A percentile compares a stretch with the other conserved stretches of the same genome.
These are phyloP conservation scores for Hanseniaspora guilliermondii DNA, from an alignment of 805 yeast species.

Conservation along the genomic window DNA sequence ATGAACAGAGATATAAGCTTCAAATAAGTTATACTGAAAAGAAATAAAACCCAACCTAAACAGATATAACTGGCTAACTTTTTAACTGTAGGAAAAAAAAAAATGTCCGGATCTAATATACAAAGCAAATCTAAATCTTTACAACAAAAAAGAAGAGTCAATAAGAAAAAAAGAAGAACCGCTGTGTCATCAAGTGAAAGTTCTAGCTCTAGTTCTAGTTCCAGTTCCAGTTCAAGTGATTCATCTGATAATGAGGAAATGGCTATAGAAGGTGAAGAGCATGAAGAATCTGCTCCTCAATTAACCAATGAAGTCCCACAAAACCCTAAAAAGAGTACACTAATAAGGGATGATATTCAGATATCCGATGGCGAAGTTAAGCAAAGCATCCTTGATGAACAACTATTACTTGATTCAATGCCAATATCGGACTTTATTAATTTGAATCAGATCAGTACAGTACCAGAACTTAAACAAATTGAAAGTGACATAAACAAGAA, in stretches of 20 bases:
- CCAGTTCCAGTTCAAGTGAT: slow-evolving; percentile 32
- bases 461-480: slow-evolving; percentile 1
- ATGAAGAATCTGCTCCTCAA: slow-evolving; percentile 8
- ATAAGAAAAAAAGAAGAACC: slow-evolving; percentile 73
- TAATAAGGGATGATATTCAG: slow-evolving; percentile 20
- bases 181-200: slow-evolving; percentile 43
- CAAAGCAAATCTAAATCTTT: slow-evolving; percentile 19
- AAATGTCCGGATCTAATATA: not conserved
- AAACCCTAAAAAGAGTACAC: not conserved
- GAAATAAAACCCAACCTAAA: no score
- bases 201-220: slow-evolving; percentile 22
- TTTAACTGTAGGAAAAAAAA: not conserved
- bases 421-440: slow-evolving; percentile 4
- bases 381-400: slow-evolving; percentile 8
- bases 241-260: not conserved
- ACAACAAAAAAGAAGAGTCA: slow-evolving; percentile 30
- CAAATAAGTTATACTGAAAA: no score
- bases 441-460: slow-evolving; percentile 1
- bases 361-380: slow-evolving; percentile 28
- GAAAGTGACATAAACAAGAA: slow-evolving; percentile 2
- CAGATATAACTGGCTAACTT: not conserved
- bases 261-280: not conserved
- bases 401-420: slow-evolving; percentile 1
- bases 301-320: not conserved
- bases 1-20: not conserved